phyloP scores from a whole-genome alignment of 2,329 filamentous ascomycete genomes.

The Paraconiothyrium brasiliense region DNA sequence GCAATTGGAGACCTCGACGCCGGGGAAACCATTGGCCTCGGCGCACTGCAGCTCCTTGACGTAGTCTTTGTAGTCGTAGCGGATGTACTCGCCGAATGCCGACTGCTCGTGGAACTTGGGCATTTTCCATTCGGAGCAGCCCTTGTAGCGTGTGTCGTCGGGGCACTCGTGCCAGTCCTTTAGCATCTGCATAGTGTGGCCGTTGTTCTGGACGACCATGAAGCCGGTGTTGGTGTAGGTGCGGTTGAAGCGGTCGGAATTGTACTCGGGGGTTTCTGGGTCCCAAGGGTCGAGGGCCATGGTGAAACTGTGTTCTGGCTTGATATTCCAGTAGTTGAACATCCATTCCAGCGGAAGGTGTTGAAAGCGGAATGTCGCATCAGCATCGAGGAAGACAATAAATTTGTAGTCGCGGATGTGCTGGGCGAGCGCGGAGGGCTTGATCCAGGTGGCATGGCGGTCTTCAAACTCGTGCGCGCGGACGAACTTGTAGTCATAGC shows the following conservation, averaged over 20 bases:
- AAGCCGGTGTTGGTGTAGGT: constrained; percentile 63
- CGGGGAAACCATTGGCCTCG: constrained; percentile 51
- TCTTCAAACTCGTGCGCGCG: constrained; percentile 52
- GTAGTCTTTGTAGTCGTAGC: constrained; percentile 51
- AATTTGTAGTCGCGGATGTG: constrained; percentile 53
- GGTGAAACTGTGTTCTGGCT: constrained; percentile 54
- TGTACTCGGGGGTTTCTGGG: constrained; percentile 43
- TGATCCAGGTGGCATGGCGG: constrained; percentile 59
- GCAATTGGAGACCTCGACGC: constrained; percentile 46
- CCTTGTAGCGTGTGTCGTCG: constrained; percentile 45
- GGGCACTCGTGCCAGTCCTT: constrained; percentile 59
- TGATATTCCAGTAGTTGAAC: constrained; percentile 60
- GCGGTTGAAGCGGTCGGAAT: constrained; percentile 54
- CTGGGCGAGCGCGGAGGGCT: constrained; percentile 51
- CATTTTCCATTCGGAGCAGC: constrained; percentile 51
- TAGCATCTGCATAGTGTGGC: constrained; percentile 59
- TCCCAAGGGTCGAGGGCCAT: constrained; percentile 57
- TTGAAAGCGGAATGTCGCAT: constrained; percentile 57
- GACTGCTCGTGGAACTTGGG: constrained; percentile 51
- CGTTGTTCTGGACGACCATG: constrained; percentile 63
- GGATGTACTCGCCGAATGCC: constrained; percentile 52
- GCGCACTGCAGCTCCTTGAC: constrained; percentile 51
- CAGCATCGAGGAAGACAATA: constrained; percentile 60
- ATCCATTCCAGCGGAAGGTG: constrained; percentile 62
- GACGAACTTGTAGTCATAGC: constrained; percentile 61